Percentiles rank a stretch among this genome's conserved stretches.
Conservation (phyloP, 148 eudicot genomes). For the Nepenthes mirabilis region DNA sequence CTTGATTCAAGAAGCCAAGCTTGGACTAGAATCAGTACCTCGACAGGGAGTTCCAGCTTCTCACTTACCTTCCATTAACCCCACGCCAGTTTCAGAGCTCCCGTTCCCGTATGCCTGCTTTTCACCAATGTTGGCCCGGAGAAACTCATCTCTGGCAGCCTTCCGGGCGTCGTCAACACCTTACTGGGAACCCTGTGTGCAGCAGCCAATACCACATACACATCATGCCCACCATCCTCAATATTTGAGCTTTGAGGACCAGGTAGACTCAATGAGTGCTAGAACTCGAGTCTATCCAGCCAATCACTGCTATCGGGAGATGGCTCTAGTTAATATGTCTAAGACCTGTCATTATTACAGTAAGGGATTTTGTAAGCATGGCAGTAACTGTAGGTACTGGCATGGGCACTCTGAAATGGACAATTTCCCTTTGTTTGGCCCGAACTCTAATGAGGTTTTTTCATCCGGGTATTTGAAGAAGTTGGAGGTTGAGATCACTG, state of each 20-base stretch:
- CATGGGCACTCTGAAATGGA: slow-evolving; percentile 41
- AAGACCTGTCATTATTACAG: slow-evolving; percentile 71
- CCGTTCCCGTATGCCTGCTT: slow-evolving; percentile 21
- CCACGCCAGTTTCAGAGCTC: slow-evolving; percentile 17
- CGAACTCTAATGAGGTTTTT: slow-evolving; percentile 27
- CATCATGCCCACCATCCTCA: slow-evolving; percentile 7
- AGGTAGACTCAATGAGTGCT: slow-evolving; percentile 19
- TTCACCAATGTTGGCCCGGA: slow-evolving; percentile 23
- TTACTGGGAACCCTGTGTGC: slow-evolving; percentile 35
- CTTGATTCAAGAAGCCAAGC: not conserved
- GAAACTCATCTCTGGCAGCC: slow-evolving; percentile 17
- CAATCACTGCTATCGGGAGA: slow-evolving; percentile 28
- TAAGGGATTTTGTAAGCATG: slow-evolving; percentile 82
- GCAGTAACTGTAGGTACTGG: slow-evolving; percentile 54
- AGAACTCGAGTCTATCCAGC: slow-evolving; percentile 15
- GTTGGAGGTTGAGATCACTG: slow-evolving; percentile 38
- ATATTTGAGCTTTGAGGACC: slow-evolving; percentile 31
- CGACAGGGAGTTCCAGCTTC: slow-evolving; percentile 21
- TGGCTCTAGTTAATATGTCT: slow-evolving; percentile 16
- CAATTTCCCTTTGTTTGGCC: slow-evolving; percentile 14
- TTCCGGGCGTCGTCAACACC: slow-evolving; percentile 10
- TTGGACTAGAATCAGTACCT: slow-evolving; percentile 28
- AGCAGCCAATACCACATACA: slow-evolving; percentile 10
- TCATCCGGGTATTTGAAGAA: slow-evolving; percentile 33
- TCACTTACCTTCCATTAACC: slow-evolving; percentile 7